Evolutionary conservation across 768 basidiomycete species (phyloP), one percentile per base, ranked within the genome.

Genomic region (Hemileccinum impolitum): DNA sequence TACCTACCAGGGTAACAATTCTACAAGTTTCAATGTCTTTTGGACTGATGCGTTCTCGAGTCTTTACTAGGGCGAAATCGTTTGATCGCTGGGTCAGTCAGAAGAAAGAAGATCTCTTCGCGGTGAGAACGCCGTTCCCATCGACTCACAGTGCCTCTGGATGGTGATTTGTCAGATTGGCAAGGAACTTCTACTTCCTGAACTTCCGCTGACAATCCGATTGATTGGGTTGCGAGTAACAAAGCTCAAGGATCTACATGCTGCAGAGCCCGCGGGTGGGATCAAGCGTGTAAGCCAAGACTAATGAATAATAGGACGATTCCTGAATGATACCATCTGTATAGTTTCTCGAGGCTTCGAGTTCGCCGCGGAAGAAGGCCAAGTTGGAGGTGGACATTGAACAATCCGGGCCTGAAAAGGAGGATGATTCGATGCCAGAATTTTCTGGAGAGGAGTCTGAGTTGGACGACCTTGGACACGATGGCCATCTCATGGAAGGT

Each of bases 151-250:
- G 17, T 31, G 45, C 19, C 34, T 57, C 42, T 32, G 30, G 28
- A 43, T 23, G 36, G 25, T 54, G n/a, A 43, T 48, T 32, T 45
- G 47, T 21, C 61, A 92, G 82, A 82, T 82, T 43, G 94, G 92
- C 7, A 84, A 85, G 56, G 87, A 90, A 47, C 75, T 97, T 12
- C 73, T 99, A 13, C 74, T 85, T 48, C 78, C 85, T 7, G 93
- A 94, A 66, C 68, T 89, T 31, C 92, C 92, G 1, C 65, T 94
- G 25, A 81, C 78, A 26, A 70, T 98, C 19, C 79, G 95, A 28
- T 73, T 99, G 18, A 86, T 99, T 54, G 95, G 95, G 6, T 70
- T 99, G 23, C 75, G 94, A 39, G 76, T 95, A 10, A 94, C 90
- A 4, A 94, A 90, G 53, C 70, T 99, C 56, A 90, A 89, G 61